Evolutionary conservation across 768 basidiomycete species (phyloP).

Genomic region (Boletus rubroflammeus): DNA sequence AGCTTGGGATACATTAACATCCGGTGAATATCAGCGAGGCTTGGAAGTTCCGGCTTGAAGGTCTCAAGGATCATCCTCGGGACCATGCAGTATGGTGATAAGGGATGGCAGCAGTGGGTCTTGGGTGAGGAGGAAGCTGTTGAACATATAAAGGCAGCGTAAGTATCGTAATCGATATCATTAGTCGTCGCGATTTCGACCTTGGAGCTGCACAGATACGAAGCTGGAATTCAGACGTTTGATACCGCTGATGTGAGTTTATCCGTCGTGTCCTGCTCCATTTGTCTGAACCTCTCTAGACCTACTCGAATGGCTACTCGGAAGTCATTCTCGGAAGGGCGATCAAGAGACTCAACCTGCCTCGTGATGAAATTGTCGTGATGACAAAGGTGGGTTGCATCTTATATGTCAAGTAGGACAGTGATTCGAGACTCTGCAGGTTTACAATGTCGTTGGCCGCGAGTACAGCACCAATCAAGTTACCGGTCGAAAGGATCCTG

Average conservation of each 20-base stretch:
- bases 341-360: constrained; percentile 61
- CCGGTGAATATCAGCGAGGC: constrained; percentile 29
- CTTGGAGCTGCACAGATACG: constrained; percentile 25
- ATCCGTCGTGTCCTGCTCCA: neutral
- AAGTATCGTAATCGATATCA: constrained; percentile 8
- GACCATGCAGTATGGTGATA: constrained; percentile 42
- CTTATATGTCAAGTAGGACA: neutral
- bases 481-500: constrained; percentile 24
- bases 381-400: constrained; percentile 58
- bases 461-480: constrained; percentile 13
- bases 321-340: constrained; percentile 70
- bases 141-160: constrained; percentile 48
- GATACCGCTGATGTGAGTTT: constrained; percentile 32
- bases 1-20: neutral
- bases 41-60: constrained; percentile 48
- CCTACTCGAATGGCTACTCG: constrained; percentile 62
- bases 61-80: constrained; percentile 51
- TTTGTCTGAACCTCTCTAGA: constrained; percentile 29
- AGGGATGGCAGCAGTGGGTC: constrained; percentile 55
- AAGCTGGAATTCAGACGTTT: constrained; percentile 36
- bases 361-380: constrained; percentile 74
- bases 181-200: neutral
- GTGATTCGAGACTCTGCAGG: constrained; percentile 17
- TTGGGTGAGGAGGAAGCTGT: constrained; percentile 43
- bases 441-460: constrained; percentile 40